Conservation (phyloP, 1,284 basidiomycete species). For the Austropuccinia psidii region DNA sequence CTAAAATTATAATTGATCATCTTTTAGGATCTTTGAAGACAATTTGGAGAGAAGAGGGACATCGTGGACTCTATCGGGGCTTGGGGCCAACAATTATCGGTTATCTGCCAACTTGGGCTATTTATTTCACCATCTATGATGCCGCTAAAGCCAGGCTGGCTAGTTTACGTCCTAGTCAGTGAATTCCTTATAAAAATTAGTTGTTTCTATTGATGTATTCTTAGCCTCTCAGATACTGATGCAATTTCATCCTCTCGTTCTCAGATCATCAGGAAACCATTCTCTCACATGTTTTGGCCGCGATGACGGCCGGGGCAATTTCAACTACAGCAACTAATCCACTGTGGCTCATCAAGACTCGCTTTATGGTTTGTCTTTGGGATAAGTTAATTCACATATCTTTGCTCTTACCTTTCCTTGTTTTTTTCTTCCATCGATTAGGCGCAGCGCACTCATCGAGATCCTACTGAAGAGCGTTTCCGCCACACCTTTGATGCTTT, state of each 20-base stretch:
- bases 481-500: slow-evolving; percentile 80
- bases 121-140: slow-evolving; percentile 96
- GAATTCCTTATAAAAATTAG: background rate
- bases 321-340: slow-evolving; percentile 88
- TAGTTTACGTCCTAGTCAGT: slow-evolving; percentile 48
- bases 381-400: background rate
- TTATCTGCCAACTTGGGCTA: slow-evolving; percentile 94
- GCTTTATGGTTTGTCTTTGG: slow-evolving; percentile 72
- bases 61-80: slow-evolving; percentile 82
- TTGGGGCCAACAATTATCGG: slow-evolving; percentile 90
- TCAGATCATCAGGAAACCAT: slow-evolving; percentile 39
- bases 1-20: background rate
- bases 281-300: slow-evolving; percentile 72
- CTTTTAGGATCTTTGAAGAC: slow-evolving; percentile 60
- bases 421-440: slow-evolving; percentile 10
- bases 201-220: slow-evolving; percentile 17
- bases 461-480: slow-evolving; percentile 72
- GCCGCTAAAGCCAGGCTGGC: slow-evolving; percentile 76
- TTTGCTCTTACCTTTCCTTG: background rate
- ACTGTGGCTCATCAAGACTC: slow-evolving; percentile 92
- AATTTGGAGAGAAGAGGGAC: slow-evolving; percentile 65
- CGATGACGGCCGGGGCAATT: slow-evolving; percentile 81
- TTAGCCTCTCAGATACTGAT: background rate
- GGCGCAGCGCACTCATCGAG: slow-evolving; percentile 52
- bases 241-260: background rate